These are phyloP conservation scores for Solanum sejunctum DNA, from an alignment of 257 asterid species.

Conservation along the genomic window DNA sequence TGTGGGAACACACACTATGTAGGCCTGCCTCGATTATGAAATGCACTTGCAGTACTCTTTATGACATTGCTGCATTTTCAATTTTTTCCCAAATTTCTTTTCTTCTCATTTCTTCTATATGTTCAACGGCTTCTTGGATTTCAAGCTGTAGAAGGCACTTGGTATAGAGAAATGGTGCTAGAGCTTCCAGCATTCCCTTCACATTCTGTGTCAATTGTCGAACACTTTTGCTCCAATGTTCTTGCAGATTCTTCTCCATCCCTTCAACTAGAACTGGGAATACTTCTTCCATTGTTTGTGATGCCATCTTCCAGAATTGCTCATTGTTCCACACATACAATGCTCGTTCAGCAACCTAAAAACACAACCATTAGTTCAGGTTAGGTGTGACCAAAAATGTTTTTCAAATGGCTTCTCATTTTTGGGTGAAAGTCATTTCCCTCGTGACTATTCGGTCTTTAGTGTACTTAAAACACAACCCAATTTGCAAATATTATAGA, in stretches of 20 bases:
- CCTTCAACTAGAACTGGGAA: conserved; percentile 51
- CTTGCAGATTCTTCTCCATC: conserved; percentile 52
- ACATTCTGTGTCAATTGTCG: conserved; percentile 57
- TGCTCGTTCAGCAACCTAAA: conserved; percentile 81
- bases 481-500: not conserved
- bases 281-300: conserved; percentile 38
- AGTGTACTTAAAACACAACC: not conserved
- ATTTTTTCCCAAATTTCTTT: conserved; percentile 45
- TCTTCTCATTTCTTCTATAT: conserved; percentile 27
- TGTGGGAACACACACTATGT: not conserved
- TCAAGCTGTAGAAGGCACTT: conserved; percentile 41
- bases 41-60: not conserved
- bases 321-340: conserved; percentile 81
- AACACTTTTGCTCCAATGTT: conserved; percentile 68
- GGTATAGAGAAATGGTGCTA: conserved; percentile 52
- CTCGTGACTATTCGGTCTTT: not conserved
- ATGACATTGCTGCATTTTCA: conserved; percentile 34
- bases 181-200: conserved; percentile 51
- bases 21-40: not conserved
- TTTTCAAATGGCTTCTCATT: not conserved
- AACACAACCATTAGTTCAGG: not conserved
- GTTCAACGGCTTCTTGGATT: conserved; percentile 9
- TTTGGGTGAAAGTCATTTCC: not conserved
- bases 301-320: conserved; percentile 69
- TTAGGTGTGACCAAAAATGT: not conserved